A percentile compares a stretch with the other conserved stretches of the same genome.
These are phyloP conservation scores for Aspergillus hancockii DNA, from an alignment of 495 filamentous ascomycete species.

Conservation along the genomic window DNA sequence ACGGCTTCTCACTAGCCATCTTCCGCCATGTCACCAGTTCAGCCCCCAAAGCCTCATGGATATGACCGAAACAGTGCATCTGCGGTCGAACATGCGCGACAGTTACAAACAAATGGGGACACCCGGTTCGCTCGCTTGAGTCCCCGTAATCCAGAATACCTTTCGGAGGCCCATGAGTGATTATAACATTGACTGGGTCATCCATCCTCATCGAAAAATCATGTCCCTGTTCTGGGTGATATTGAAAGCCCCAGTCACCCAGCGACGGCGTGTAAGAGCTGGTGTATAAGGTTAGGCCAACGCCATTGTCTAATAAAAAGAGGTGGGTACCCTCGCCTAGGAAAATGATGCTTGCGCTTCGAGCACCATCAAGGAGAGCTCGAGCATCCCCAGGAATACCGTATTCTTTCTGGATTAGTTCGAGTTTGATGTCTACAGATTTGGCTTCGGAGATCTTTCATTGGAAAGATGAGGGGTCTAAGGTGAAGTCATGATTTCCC, in stretches of 20 bases:
- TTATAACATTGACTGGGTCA: slow-evolving; percentile 63
- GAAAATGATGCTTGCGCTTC: slow-evolving; percentile 51
- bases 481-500: slow-evolving; percentile 69
- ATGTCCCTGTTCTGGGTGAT: slow-evolving; percentile 47
- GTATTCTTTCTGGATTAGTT: slow-evolving; percentile 28
- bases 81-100: slow-evolving; percentile 53
- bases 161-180: slow-evolving; percentile 70
- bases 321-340: slow-evolving; percentile 61
- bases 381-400: slow-evolving; percentile 33
- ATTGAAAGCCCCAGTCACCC: slow-evolving; percentile 60
- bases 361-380: slow-evolving; percentile 24
- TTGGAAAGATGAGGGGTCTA: slow-evolving; percentile 49
- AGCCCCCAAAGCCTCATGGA: slow-evolving; percentile 69
- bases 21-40: slow-evolving; percentile 57
- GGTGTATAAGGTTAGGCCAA: slow-evolving; percentile 60
- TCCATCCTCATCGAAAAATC: slow-evolving; percentile 45
- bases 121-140: slow-evolving; percentile 48
- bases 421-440: slow-evolving; percentile 22
- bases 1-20: slow-evolving; percentile 29
- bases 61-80: slow-evolving; percentile 74
- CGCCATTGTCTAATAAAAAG: slow-evolving; percentile 59
- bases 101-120: slow-evolving; percentile 56
- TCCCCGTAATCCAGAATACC: slow-evolving; percentile 52
- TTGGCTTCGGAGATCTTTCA: slow-evolving; percentile 32
- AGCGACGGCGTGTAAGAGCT: slow-evolving; percentile 64